These are phyloP conservation scores for Exserohilum turcica DNA, from an alignment of 2,329 filamentous ascomycete species.

Conservation along the genomic window DNA sequence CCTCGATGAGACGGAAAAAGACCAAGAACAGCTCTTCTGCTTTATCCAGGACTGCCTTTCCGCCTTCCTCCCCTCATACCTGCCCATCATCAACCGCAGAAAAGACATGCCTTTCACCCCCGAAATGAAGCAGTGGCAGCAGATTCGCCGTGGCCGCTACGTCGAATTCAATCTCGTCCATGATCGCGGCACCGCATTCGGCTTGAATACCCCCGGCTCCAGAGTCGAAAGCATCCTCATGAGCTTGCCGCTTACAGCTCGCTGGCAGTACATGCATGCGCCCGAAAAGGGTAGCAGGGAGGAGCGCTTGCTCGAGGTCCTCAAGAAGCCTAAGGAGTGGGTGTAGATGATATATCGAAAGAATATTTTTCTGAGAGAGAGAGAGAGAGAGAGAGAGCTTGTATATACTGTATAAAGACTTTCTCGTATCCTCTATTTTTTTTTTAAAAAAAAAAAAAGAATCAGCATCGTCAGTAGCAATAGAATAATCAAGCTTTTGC, in stretches of 20 bases:
- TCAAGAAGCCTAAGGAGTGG: slow-evolving; percentile 67
- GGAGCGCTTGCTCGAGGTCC: slow-evolving; percentile 75
- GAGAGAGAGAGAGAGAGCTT: no score
- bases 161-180: slow-evolving; percentile 99
- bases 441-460: background rate
- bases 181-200: slow-evolving; percentile 92
- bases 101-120: slow-evolving; percentile 92
- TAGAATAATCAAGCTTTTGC: no score
- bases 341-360: slow-evolving; percentile 31
- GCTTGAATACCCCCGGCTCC: slow-evolving; percentile 87
- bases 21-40: slow-evolving; percentile 86
- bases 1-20: slow-evolving; percentile 82
- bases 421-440: background rate
- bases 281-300: slow-evolving; percentile 77
- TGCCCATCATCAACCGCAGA: slow-evolving; percentile 84
- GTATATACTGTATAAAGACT: no score
- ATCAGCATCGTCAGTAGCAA: background rate
- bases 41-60: slow-evolving; percentile 85
- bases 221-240: slow-evolving; percentile 96
- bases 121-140: slow-evolving; percentile 93
- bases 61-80: slow-evolving; percentile 86
- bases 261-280: slow-evolving; percentile 95
- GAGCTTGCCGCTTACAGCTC: slow-evolving; percentile 90
- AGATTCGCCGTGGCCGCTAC: slow-evolving; percentile 89
- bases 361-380: no score